Evolutionary conservation across 345 rosid species (phyloP), one percentile per base, ranked within the genome.

Genomic region (Bruguiera parviflora): DNA sequence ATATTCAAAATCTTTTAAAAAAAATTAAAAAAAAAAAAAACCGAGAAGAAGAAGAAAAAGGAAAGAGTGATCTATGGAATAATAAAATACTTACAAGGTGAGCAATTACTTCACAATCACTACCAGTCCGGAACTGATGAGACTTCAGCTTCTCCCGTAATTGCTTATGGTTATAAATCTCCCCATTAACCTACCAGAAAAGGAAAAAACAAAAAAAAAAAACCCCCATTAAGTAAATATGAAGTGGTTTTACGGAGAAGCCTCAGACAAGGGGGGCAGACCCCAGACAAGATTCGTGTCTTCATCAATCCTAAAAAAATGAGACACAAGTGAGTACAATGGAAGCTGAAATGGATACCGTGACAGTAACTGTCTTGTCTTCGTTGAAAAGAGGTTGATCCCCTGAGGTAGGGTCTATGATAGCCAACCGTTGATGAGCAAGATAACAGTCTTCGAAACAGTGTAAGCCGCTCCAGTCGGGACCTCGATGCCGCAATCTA

Each of bases 81-180:
- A 3, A 5, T 22, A 25, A 8, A 56, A 29, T 53, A 84, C 96
- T 84, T 84, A 90, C 96, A 74, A 90, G 93, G 68, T 90, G 93
- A 39, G 92, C 91, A 81, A 90, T 84, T 70, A 90, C 96, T 84
- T 90, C 96, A 74, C 96, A 90, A 77, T 90, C 96, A 73, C 96
- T 90, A 55, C 91, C 96, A 16, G 96, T 90, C 68, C 85, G 84
- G 76, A 88, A 90, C 63, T 75, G 58, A 73, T 90, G 96, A 68
- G 89, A 74, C 67, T 71, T 85, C 46, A 90, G 73, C 52, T 80
- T 78, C 71, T 79, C 85, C 61, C 86, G 82, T 79, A 90, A 81
- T 28, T 77, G 70, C 60, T 85, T 86, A 70, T 90, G 96, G 82
- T 90, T 90, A 76, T 90, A 90, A 71, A 90, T 90, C 81, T 90